A percentile compares a stretch with the other conserved stretches of the same genome.
phyloP scores from a whole-genome alignment of 2,329 filamentous ascomycete genomes.

The Fusarium sp. region DNA sequence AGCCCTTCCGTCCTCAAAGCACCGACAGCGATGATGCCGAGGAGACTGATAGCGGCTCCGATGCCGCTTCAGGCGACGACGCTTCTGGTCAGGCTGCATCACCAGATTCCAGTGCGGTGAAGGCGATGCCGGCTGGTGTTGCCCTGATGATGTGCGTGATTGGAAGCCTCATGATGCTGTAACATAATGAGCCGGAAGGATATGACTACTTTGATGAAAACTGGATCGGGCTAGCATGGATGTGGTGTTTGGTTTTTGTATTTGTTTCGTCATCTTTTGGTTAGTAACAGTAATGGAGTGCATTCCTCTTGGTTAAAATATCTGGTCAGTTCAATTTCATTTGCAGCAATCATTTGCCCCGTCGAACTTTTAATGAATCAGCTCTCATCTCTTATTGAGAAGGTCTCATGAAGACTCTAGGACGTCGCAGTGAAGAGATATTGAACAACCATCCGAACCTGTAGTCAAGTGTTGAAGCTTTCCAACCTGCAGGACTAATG shows the following conservation, averaged over 20 bases:
- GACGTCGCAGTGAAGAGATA: too few relatives aligned
- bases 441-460: neutral
- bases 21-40: neutral
- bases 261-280: neutral
- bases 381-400: too few relatives aligned
- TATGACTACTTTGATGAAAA: neutral
- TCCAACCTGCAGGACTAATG: neutral
- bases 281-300: neutral
- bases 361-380: too few relatives aligned
- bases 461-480: neutral
- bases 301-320: neutral
- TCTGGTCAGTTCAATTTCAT: too few relatives aligned
- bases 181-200: neutral
- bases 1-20: conserved; percentile 27
- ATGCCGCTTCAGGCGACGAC: neutral
- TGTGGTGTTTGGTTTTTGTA: conserved; percentile 6
- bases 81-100: neutral
- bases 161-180: conserved; percentile 29
- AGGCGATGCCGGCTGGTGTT: neutral
- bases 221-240: conserved; percentile 1
- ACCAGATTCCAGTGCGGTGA: neutral
- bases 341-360: too few relatives aligned
- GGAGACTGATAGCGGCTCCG: conserved; percentile 11
- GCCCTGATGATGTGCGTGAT: conserved; percentile 28
- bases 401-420: too few relatives aligned